Evolutionary conservation across 768 basidiomycete species (phyloP), one percentile per base, ranked within the genome.

Genomic region (Podaxis sp.): DNA sequence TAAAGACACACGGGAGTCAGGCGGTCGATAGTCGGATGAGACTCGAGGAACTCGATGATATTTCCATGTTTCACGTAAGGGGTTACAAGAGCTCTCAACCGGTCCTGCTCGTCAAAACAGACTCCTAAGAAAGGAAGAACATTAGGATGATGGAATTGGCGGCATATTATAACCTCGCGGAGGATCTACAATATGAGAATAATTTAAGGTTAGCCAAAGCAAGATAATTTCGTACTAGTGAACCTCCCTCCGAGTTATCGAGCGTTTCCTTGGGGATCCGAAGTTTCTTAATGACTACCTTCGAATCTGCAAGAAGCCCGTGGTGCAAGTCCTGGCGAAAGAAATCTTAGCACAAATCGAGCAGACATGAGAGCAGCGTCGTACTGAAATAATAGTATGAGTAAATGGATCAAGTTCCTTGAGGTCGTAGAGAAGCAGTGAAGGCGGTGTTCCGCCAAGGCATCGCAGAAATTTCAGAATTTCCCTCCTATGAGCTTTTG

Each of bases 61-160:
- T 55, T 55, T 9, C 54, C 36, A 12, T 55, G 33, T 39, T 19
- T 39, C 38, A 55, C 26, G 36, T 55, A 24, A 11, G 54, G 54
- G 2, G 3, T 24, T 19, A 55, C 54, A 15, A 55, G 36, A 22
- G 36, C 38, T 12, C 11, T 12, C 36, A 38, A 15, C 7, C 6
- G 54, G 36, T 13, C 17, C 17, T 8, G 33, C 12, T 39, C 54
- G 22, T 55, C 54, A 19, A 55, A 55, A 22, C 15, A 39, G 54
- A 39, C 36, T 1, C 54, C 54, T 4, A 55, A 11, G 38, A 55
- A 40, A 17, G 54, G 33, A 24, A 55, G 7, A 17, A 55, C 12
- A n/a, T 38, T 55, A 22, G 54, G 54, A n/a, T 55, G 54, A 12
- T 39, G 54, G n/a, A 55, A n/a, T 7, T 55, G 54, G 33, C 38